Evolutionary conservation across 805 yeast species (phyloP).

Genomic region (Metschnikowia baotianmanensis): DNA sequence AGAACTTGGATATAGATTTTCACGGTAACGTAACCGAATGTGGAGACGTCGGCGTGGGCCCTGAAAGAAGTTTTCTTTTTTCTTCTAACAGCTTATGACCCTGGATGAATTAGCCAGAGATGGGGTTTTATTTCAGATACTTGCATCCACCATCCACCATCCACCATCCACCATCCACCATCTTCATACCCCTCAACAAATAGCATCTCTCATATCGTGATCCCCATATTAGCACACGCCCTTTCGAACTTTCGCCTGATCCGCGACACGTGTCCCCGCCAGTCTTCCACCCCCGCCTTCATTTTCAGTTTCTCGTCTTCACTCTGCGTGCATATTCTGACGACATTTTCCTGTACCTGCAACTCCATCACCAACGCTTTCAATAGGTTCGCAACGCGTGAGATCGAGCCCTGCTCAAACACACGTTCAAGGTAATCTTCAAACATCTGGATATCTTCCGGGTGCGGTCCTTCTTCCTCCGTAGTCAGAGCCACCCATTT

Average conservation of each 20-base stretch:
- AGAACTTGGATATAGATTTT: constrained; percentile 36
- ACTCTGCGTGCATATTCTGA: constrained; percentile 6
- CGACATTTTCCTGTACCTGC: constrained; percentile 6
- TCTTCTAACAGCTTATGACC: constrained; percentile 35
- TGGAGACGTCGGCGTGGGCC: constrained; percentile 43
- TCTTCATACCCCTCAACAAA: too few species aligned
- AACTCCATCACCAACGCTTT: constrained; percentile 5
- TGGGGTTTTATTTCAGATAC: too few species aligned
- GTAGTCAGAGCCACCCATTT: constrained; percentile 16
- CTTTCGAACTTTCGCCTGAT: constrained; percentile 6
- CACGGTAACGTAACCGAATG: constrained; percentile 37
- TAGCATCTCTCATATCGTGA: background rate
- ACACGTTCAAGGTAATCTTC: constrained; percentile 5
- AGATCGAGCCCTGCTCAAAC: constrained; percentile 6
- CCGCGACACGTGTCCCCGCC: constrained; percentile 15
- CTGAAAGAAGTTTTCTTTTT: constrained; percentile 44
- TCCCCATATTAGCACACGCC: constrained; percentile 8
- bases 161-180: background rate
- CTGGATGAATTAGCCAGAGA: too few species aligned
- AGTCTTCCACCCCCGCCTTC: constrained; percentile 21
- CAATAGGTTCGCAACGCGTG: constrained; percentile 9
- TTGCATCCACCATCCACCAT: too few species aligned
- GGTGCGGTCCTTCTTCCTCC: constrained; percentile 17
- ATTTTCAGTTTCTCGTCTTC: background rate
- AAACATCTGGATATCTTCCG: constrained; percentile 16